Evolutionary conservation across 2,329 filamentous ascomycete genomes (phyloP).

Genomic region (Pseudogymnoascus sp.): DNA sequence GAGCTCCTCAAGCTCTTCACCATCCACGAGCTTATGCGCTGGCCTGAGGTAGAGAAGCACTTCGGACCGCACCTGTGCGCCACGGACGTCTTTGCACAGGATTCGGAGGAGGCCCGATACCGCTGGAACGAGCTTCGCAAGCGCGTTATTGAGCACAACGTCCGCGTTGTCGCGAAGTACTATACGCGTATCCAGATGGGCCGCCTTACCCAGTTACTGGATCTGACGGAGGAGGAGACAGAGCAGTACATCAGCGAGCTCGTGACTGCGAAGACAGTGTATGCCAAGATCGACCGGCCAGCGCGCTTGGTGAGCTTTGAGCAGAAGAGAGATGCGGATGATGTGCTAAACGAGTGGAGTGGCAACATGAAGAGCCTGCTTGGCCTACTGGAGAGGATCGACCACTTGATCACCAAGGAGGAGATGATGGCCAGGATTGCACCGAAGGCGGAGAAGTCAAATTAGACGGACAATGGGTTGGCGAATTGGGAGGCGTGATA

Average conservation of each 20-base stretch:
- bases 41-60: conserved; percentile 83
- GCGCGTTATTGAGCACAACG: conserved; percentile 98
- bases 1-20: conserved; percentile 92
- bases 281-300: conserved; percentile 92
- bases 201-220: conserved; percentile 81
- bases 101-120: conserved; percentile 66
- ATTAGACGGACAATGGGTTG: neutral
- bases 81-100: conserved; percentile 83
- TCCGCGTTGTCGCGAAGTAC: conserved; percentile 95
- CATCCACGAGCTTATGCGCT: conserved; percentile 93
- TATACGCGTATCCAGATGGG: conserved; percentile 95
- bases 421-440: conserved; percentile 99
- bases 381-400: conserved; percentile 79
- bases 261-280: conserved; percentile 95
- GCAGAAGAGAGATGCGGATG: conserved; percentile 88
- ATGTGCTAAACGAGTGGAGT: conserved; percentile 97
- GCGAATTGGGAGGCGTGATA: neutral
- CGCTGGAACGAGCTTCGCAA: conserved; percentile 94
- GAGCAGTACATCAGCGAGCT: conserved; percentile 98
- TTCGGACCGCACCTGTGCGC: conserved; percentile 82
- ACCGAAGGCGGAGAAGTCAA: conserved; percentile 38
- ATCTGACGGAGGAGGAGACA: conserved; percentile 89
- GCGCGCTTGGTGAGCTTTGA: conserved; percentile 89
- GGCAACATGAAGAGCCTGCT: conserved; percentile 93
- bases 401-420: conserved; percentile 98